Evolutionary conservation across 257 asterid genomes (phyloP).

Genomic region (Nicotiana benthamiana): DNA sequence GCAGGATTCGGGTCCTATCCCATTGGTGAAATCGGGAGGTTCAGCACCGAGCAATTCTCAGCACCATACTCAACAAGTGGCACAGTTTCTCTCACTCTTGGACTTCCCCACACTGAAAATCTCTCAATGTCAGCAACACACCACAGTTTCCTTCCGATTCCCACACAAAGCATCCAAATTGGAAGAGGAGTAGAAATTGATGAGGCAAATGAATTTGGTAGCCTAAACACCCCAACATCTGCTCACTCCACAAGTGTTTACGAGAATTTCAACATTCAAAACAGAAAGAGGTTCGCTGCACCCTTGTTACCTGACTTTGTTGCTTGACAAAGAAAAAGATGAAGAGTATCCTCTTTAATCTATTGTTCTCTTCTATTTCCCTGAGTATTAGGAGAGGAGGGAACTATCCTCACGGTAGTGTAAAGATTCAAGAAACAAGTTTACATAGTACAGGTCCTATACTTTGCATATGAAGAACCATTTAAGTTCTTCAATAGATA

Average conservation of each 20-base stretch:
- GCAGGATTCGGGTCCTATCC: slow-evolving; percentile 86
- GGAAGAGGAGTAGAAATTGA: slow-evolving; percentile 49
- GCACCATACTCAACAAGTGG: slow-evolving; percentile 51
- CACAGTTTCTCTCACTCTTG: slow-evolving; percentile 80
- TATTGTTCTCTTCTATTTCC: slow-evolving; percentile 27
- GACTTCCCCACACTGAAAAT: slow-evolving; percentile 80
- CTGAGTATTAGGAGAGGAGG: slow-evolving; percentile 24
- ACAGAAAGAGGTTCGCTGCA: slow-evolving; percentile 71
- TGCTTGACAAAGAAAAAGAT: slow-evolving; percentile 21
- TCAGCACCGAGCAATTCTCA: slow-evolving; percentile 59
- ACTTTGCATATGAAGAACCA: slow-evolving; percentile 44
- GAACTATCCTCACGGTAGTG: slow-evolving; percentile 34
- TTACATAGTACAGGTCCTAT: slow-evolving; percentile 39
- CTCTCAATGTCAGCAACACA: slow-evolving; percentile 57
- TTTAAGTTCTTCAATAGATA: slow-evolving; percentile 42
- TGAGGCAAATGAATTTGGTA: slow-evolving; percentile 40
- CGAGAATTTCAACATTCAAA: slow-evolving; percentile 66
- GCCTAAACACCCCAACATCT: slow-evolving; percentile 33
- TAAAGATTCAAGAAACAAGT: slow-evolving; percentile 26
- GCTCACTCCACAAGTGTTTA: slow-evolving; percentile 47
- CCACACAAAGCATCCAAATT: slow-evolving; percentile 50
- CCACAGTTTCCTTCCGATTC: slow-evolving; percentile 56
- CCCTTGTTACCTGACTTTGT: slow-evolving; percentile 87
- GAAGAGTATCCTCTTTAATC: slow-evolving; percentile 10
- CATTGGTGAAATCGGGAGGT: slow-evolving; percentile 62